Conservation (phyloP, 768 basidiomycete species). For the Collybia sp. region DNA sequence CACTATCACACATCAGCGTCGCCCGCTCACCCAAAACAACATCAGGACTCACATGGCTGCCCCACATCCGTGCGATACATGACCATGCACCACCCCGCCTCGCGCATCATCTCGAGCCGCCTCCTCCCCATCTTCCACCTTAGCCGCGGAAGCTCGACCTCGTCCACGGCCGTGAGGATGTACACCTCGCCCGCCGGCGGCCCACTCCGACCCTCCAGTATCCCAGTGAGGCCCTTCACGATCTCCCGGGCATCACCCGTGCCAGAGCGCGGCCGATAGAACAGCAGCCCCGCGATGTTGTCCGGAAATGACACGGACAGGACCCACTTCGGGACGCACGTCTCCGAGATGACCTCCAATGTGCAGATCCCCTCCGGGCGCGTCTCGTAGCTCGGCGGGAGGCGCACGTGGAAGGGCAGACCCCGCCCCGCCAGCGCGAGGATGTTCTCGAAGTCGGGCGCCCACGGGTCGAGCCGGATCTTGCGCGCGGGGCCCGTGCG, state of each 20-base stretch:
- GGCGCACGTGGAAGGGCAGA: conserved; percentile 16
- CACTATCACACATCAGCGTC: no score
- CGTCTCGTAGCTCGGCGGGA: conserved; percentile 13
- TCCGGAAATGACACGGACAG: conserved; percentile 11
- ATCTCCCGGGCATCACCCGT: conserved; percentile 1
- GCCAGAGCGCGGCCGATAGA: conserved; percentile 7
- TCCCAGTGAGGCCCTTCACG: conserved; percentile 3
- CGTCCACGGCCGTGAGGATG: conserved; percentile 10
- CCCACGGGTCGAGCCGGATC: conserved; percentile 20
- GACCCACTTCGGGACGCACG: conserved; percentile 6
- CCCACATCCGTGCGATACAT: conserved; percentile 6
- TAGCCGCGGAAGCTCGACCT: conserved; percentile 7
- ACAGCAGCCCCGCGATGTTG: conserved; percentile 9
- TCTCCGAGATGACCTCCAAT: conserved; percentile 14
- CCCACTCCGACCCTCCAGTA: conserved; percentile 6
- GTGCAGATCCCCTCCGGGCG: conserved; percentile 14
- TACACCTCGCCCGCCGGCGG: conserved; percentile 7
- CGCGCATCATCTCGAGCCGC: conserved; percentile 9
- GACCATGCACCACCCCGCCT: conserved; percentile 10
- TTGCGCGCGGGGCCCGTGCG: conserved; percentile 15
- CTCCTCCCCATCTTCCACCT: conserved; percentile 13
- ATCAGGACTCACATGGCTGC: conserved; percentile 4
- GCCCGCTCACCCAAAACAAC: conserved; percentile 3
- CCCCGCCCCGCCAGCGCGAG: conserved; percentile 13
- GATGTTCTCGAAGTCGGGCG: conserved; percentile 20